A percentile compares a stretch with the other conserved stretches of the same genome.
phyloP scores from a whole-genome alignment of 2,329 filamentous ascomycete genomes.

The Simplicillium aogashimaense region DNA sequence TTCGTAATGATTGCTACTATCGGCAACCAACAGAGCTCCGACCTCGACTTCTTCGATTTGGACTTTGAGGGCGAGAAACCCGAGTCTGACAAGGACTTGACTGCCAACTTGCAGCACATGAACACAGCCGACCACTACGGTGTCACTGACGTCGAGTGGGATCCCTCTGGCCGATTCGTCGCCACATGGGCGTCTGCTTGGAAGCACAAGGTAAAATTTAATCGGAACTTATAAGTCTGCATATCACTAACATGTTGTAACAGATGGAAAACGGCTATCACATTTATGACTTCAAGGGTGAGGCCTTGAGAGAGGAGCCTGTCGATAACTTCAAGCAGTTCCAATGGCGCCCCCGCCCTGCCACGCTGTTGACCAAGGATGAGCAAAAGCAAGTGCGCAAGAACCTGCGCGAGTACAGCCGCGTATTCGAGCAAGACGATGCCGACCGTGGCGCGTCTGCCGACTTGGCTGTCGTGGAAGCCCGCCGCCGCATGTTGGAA shows the following conservation, averaged over 20 bases:
- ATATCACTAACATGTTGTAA: slow-evolving; percentile 7
- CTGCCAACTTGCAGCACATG: slow-evolving; percentile 92
- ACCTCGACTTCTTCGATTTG: slow-evolving; percentile 95
- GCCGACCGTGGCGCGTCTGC: slow-evolving; percentile 86
- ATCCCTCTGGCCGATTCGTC: slow-evolving; percentile 89
- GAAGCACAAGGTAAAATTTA: slow-evolving; percentile 77
- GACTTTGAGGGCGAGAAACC: slow-evolving; percentile 97
- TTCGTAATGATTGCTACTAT: slow-evolving; percentile 94
- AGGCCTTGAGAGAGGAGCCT: slow-evolving; percentile 78
- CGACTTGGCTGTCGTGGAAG: slow-evolving; percentile 88
- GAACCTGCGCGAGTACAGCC: slow-evolving; percentile 94
- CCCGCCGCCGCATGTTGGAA: slow-evolving; percentile 67
- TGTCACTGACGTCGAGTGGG: slow-evolving; percentile 96
- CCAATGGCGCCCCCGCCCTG: slow-evolving; percentile 83
- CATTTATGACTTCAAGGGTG: slow-evolving; percentile 92
- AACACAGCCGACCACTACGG: slow-evolving; percentile 92
- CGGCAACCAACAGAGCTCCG: slow-evolving; percentile 83
- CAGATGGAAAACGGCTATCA: slow-evolving; percentile 99
- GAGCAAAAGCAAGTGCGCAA: slow-evolving; percentile 97
- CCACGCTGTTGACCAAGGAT: slow-evolving; percentile 87
- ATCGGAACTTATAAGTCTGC: slow-evolving; percentile 4
- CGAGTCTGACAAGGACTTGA: slow-evolving; percentile 85
- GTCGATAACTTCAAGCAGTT: slow-evolving; percentile 98
- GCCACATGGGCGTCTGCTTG: slow-evolving; percentile 88
- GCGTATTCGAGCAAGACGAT: slow-evolving; percentile 91